A percentile compares a stretch with the other conserved stretches of the same genome.
These are phyloP conservation scores for Lomentospora prolificans DNA, from an alignment of 2,329 filamentous ascomycete species.

Conservation along the genomic window DNA sequence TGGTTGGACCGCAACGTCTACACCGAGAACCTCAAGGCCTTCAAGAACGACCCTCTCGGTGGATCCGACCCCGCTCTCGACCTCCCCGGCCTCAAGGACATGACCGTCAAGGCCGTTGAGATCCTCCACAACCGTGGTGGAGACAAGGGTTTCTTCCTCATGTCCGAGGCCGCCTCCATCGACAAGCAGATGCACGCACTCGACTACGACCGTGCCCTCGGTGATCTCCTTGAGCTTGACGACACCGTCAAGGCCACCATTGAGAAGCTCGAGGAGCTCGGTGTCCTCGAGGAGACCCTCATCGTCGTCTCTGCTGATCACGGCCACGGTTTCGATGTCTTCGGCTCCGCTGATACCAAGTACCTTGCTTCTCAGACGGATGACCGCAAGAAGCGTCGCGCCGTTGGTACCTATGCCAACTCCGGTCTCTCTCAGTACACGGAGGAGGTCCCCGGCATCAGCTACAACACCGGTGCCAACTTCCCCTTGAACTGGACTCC, in stretches of 20 bases:
- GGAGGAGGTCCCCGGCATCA: constrained; percentile 43
- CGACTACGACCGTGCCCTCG: constrained; percentile 78
- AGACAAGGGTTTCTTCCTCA: constrained; percentile 73
- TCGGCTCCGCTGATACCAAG: constrained; percentile 69
- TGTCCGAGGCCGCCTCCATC: constrained; percentile 77
- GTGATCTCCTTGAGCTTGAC: constrained; percentile 76
- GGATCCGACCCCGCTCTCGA: constrained; percentile 55
- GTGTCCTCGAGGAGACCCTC: constrained; percentile 64
- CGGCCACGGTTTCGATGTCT: constrained; percentile 84
- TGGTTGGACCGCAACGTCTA: constrained; percentile 84
- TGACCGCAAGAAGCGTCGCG: constrained; percentile 64
- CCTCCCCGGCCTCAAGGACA: constrained; percentile 76
- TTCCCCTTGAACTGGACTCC: constrained; percentile 83
- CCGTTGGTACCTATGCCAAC: constrained; percentile 62
- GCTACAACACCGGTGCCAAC: constrained; percentile 62
- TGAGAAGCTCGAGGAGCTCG: constrained; percentile 54
- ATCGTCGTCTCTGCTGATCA: constrained; percentile 79
- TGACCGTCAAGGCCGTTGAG: constrained; percentile 80
- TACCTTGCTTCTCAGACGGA: constrained; percentile 57
- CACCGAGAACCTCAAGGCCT: constrained; percentile 54
- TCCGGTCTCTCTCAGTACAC: constrained; percentile 72
- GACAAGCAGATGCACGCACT: constrained; percentile 86
- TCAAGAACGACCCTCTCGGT: constrained; percentile 61
- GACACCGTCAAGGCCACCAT: constrained; percentile 72
- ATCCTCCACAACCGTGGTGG: constrained; percentile 59